phyloP scores from a whole-genome alignment of 2,329 filamentous ascomycete species.

The Pyrenochaeta sp. region DNA sequence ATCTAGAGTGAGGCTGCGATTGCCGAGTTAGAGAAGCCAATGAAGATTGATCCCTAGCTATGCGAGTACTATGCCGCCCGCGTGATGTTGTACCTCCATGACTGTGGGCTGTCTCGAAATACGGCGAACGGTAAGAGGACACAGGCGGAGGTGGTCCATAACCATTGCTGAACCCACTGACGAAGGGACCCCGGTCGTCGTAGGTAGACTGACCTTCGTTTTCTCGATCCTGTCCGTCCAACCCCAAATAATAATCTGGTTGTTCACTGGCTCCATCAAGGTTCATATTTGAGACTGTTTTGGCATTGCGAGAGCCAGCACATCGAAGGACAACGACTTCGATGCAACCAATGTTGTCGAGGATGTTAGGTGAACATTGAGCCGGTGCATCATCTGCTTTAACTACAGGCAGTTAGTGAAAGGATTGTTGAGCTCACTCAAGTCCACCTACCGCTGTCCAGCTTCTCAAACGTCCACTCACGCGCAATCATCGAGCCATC shows the following conservation, averaged over 20 bases:
- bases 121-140: constrained; percentile 18
- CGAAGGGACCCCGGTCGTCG: constrained; percentile 24
- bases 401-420: constrained; percentile 37
- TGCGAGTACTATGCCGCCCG: not conserved
- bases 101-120: constrained; percentile 20
- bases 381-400: constrained; percentile 49
- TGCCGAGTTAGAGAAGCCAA: not conserved
- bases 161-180: not conserved
- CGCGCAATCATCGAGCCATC: constrained; percentile 60
- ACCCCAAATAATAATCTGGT: constrained; percentile 16
- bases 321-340: constrained; percentile 59
- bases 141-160: constrained; percentile 9
- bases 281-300: constrained; percentile 30
- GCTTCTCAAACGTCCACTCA: constrained; percentile 62
- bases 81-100: constrained; percentile 7
- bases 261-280: constrained; percentile 39
- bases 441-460: constrained; percentile 55
- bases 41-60: not conserved
- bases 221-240: constrained; percentile 18
- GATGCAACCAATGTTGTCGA: constrained; percentile 56
- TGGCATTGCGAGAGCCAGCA: constrained; percentile 33
- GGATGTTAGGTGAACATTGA: constrained; percentile 38
- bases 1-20: constrained; percentile 7
- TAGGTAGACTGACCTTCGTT: constrained; percentile 9
- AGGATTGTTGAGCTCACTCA: not conserved